phyloP scores from a whole-genome alignment of 176 grass and related monocot species.

The Avena insularis region DNA sequence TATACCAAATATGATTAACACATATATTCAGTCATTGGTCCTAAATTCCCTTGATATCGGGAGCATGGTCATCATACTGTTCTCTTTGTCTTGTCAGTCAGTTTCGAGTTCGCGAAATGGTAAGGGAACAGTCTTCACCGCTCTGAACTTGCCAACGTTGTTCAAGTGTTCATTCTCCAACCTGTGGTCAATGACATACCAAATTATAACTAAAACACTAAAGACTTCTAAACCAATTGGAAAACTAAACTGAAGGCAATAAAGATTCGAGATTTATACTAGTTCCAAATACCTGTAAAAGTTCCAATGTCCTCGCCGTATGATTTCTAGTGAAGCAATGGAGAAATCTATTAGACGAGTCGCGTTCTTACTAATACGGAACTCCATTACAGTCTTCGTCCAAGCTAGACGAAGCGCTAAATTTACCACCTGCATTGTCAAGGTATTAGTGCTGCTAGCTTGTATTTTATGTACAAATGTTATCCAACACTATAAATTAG shows the following conservation, averaged over 20 bases:
- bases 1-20: no score
- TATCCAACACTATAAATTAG: no score
- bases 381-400: constrained; percentile 77
- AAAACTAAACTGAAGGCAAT: neutral
- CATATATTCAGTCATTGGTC: neutral
- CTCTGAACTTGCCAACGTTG: constrained; percentile 88
- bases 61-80: neutral
- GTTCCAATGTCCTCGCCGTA: constrained; percentile 92
- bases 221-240: neutral
- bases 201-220: neutral
- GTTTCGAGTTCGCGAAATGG: constrained; percentile 84
- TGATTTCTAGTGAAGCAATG: constrained; percentile 81
- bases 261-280: neutral
- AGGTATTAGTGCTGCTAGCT: constrained; percentile 20
- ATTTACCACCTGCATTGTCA: constrained; percentile 66
- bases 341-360: constrained; percentile 69
- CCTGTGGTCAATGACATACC: constrained; percentile 37
- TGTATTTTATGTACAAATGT: neutral
- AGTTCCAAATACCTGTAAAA: constrained; percentile 67
- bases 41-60: constrained; percentile 41
- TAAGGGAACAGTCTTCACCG: constrained; percentile 76
- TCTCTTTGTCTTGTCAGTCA: constrained; percentile 52
- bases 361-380: constrained; percentile 47
- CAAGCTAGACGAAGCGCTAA: constrained; percentile 82
- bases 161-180: constrained; percentile 92